These are phyloP conservation scores for Neurospora tetraspora DNA, from an alignment of 495 filamentous ascomycete genomes.

Conservation along the genomic window DNA sequence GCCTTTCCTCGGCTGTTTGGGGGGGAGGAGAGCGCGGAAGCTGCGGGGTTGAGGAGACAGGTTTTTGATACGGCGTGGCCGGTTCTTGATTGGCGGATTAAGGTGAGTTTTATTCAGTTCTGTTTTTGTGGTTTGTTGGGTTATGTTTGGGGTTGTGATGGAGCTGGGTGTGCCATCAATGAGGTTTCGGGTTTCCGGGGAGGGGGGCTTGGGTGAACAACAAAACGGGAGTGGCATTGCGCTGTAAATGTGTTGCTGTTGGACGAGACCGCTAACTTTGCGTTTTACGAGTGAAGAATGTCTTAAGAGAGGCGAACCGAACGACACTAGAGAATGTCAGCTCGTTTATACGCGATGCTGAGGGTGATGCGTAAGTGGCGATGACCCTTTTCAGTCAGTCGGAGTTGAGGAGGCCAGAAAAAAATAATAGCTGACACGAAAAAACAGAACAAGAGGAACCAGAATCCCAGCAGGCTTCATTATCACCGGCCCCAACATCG, in stretches of 20 bases:
- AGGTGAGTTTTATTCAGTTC: slow-evolving; percentile 37
- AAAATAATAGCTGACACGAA: no score
- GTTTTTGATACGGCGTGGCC: slow-evolving; percentile 61
- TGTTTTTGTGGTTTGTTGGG: background rate
- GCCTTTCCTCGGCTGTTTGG: slow-evolving; percentile 53
- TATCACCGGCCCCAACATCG: slow-evolving; percentile 76
- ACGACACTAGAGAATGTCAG: slow-evolving; percentile 52
- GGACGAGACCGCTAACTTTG: slow-evolving; percentile 18
- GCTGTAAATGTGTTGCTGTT: background rate
- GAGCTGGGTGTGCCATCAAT: background rate
- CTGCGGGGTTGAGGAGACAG: slow-evolving; percentile 44
- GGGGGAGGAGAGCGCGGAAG: slow-evolving; percentile 47
- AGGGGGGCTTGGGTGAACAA: background rate
- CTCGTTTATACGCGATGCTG: slow-evolving; percentile 50
- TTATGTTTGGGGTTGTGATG: background rate
- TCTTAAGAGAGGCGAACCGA: slow-evolving; percentile 54
- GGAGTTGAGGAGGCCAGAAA: no score
- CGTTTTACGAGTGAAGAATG: slow-evolving; percentile 15
- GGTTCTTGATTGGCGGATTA: slow-evolving; percentile 53
- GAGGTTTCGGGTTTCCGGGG: background rate
- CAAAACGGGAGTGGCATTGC: background rate
- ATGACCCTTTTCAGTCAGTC: background rate
- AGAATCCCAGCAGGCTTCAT: slow-evolving; percentile 72
- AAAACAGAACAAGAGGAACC: slow-evolving; percentile 1
- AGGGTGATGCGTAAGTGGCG: slow-evolving; percentile 23